A percentile compares a stretch with the other conserved stretches of the same genome.
phyloP scores from a whole-genome alignment of 768 basidiomycete genomes.

The Boletus eberwhitei region DNA sequence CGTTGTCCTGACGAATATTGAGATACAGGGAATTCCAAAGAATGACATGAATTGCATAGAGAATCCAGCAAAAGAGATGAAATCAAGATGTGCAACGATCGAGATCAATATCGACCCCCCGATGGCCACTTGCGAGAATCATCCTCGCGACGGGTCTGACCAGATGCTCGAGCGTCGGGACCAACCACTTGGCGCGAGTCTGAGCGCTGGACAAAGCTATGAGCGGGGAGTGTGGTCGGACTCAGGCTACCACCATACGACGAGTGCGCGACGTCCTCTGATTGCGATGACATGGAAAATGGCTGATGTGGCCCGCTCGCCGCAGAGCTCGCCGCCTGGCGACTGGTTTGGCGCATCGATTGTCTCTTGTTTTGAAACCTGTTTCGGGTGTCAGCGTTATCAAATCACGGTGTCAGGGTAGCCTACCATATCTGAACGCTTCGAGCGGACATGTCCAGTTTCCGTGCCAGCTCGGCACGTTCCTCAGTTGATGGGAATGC shows the following conservation, averaged over 20 bases:
- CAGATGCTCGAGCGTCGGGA: conserved; percentile 23
- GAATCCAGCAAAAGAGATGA: conserved; percentile 35
- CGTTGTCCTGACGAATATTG: conserved; percentile 34
- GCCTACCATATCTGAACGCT: conserved; percentile 85
- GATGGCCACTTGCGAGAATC: conserved; percentile 51
- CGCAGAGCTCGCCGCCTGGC: conserved; percentile 51
- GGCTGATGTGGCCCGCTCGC: conserved; percentile 46
- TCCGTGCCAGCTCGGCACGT: conserved; percentile 69
- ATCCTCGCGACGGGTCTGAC: conserved; percentile 42
- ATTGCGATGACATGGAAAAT: conserved; percentile 41
- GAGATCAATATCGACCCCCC: conserved; percentile 41
- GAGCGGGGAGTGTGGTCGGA: conserved; percentile 27
- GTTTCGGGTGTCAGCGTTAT: conserved; percentile 22
- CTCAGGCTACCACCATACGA: conserved; percentile 36
- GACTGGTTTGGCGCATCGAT: conserved; percentile 74
- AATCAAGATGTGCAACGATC: conserved; percentile 32
- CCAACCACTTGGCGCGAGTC: conserved; percentile 39
- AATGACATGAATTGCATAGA: conserved; percentile 34
- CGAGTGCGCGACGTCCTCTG: conserved; percentile 31
- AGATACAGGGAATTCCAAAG: conserved; percentile 32
- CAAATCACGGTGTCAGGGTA: conserved; percentile 8
- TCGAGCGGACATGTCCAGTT: conserved; percentile 77
- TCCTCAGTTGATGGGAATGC: conserved; percentile 89
- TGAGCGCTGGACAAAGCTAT: conserved; percentile 40
- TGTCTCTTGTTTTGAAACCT: conserved; percentile 91